phyloP scores from a whole-genome alignment of 495 filamentous ascomycete species.

The Mycothermus thermophilus region DNA sequence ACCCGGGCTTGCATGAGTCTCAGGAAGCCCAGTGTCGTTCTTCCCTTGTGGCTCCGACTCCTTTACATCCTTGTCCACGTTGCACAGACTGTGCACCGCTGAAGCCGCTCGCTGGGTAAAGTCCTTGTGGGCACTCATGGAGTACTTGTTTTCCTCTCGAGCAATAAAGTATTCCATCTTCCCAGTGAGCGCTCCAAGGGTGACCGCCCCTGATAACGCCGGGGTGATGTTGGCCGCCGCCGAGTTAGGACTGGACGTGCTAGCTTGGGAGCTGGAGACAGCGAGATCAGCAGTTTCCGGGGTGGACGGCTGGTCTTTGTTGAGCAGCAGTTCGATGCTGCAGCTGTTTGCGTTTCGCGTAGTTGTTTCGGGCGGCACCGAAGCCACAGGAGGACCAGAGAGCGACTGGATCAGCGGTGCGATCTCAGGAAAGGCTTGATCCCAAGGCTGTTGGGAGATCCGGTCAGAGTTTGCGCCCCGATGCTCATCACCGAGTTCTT shows the following conservation, averaged over 20 bases:
- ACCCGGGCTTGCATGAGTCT: too few relatives aligned
- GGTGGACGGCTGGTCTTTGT: too few relatives aligned
- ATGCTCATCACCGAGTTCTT: too few relatives aligned
- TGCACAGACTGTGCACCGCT: constrained; percentile 1
- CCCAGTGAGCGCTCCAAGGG: constrained; percentile 16
- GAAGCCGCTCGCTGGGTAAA: background rate
- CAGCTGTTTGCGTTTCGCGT: background rate
- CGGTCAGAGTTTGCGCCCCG: too few relatives aligned
- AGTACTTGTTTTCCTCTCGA: constrained; percentile 22
- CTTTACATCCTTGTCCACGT: background rate
- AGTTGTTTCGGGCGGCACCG: background rate
- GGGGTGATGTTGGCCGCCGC: too few relatives aligned
- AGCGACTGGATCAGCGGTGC: background rate
- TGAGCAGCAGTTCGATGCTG: constrained; percentile 1
- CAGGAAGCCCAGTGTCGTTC: too few relatives aligned
- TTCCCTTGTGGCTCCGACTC: too few relatives aligned
- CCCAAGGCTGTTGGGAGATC: too few relatives aligned
- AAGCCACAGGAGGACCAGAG: background rate
- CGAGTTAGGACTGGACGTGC: too few relatives aligned
- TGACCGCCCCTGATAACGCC: background rate
- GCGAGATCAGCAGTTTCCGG: too few relatives aligned
- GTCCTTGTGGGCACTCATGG: background rate
- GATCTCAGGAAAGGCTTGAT: constrained; percentile 1
- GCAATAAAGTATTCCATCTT: constrained; percentile 29
- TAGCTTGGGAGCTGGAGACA: too few relatives aligned